Percentiles rank a stretch among this genome's conserved stretches.
Conservation (phyloP, 495 filamentous ascomycete species). For the Aspergillus egyptiacus region DNA sequence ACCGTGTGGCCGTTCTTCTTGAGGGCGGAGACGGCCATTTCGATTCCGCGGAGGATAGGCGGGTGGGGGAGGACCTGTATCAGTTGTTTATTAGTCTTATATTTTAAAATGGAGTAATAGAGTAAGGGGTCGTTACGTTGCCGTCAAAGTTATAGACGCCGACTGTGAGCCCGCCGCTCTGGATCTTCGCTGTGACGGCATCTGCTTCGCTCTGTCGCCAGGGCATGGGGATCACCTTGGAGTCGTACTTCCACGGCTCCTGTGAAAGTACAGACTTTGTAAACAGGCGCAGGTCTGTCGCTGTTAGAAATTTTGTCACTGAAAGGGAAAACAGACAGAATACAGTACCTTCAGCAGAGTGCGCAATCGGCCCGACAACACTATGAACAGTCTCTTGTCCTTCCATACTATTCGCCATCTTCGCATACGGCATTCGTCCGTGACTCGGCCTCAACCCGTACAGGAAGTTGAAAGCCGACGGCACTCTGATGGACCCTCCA, state of each 20-base stretch:
- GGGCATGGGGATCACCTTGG: constrained; percentile 28
- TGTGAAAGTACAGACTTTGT: constrained; percentile 26
- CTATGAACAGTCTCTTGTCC: constrained; percentile 32
- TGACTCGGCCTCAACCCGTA: not conserved
- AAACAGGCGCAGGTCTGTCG: constrained; percentile 29
- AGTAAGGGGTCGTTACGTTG: not conserved
- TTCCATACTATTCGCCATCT: constrained; percentile 24
- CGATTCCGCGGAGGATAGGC: constrained; percentile 36
- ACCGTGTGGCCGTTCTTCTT: constrained; percentile 34
- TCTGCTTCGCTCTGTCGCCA: constrained; percentile 21
- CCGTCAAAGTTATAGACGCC: constrained; percentile 23
- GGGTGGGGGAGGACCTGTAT: constrained; percentile 20
- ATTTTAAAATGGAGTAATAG: constrained; percentile 5
- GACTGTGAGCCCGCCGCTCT: constrained; percentile 21
- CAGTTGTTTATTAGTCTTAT: too few species aligned
- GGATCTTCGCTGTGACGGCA: constrained; percentile 23
- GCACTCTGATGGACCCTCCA: constrained; percentile 1
- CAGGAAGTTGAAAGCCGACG: not conserved
- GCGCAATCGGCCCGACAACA: constrained; percentile 34
- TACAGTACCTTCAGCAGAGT: constrained; percentile 32
- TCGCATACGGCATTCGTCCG: not conserved
- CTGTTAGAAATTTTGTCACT: too few species aligned
- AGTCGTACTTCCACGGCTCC: constrained; percentile 30
- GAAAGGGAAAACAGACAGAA: constrained; percentile 12
- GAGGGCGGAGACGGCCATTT: constrained; percentile 30